phyloP scores from a whole-genome alignment of 2,329 filamentous ascomycete species.

The Hypoxylon sp. region DNA sequence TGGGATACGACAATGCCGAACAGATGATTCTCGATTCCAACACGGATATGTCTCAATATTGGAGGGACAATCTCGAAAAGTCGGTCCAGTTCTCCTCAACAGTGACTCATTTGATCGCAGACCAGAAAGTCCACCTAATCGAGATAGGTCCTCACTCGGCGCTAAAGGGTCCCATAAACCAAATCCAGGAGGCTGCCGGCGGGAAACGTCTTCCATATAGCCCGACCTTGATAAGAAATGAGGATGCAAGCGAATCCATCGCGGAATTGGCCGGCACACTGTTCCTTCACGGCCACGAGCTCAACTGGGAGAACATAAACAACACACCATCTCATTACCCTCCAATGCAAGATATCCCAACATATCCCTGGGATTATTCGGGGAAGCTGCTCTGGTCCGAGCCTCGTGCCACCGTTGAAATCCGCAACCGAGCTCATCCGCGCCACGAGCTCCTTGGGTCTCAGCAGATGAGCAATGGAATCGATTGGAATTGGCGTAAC shows the following conservation, averaged over 20 bases:
- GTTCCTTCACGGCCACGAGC: not conserved
- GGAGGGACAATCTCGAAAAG: slow-evolving; percentile 12
- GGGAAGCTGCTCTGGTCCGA: slow-evolving; percentile 11
- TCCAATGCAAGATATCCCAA: slow-evolving; percentile 44
- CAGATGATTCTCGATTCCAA: not conserved
- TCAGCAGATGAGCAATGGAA: not conserved
- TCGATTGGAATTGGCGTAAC: slow-evolving; percentile 14
- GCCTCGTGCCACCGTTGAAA: slow-evolving; percentile 16
- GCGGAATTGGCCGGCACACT: slow-evolving; percentile 1
- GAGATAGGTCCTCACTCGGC: slow-evolving; percentile 17
- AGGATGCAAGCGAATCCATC: not conserved
- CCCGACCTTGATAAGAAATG: not conserved
- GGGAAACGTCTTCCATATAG: slow-evolving; percentile 8
- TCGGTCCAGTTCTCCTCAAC: slow-evolving; percentile 9
- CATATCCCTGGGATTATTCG: slow-evolving; percentile 50
- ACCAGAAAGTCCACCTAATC: not conserved
- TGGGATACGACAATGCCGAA: not conserved
- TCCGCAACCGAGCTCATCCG: slow-evolving; percentile 10
- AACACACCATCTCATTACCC: not conserved
- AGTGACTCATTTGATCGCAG: not conserved
- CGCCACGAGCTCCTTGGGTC: slow-evolving; percentile 32
- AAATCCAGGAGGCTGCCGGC: slow-evolving; percentile 35
- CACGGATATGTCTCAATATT: slow-evolving; percentile 1
- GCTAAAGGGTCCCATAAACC: slow-evolving; percentile 38
- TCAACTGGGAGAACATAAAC: too few relatives aligned